phyloP scores from a whole-genome alignment of 495 filamentous ascomycete species.

The Daldinia concentrica region DNA sequence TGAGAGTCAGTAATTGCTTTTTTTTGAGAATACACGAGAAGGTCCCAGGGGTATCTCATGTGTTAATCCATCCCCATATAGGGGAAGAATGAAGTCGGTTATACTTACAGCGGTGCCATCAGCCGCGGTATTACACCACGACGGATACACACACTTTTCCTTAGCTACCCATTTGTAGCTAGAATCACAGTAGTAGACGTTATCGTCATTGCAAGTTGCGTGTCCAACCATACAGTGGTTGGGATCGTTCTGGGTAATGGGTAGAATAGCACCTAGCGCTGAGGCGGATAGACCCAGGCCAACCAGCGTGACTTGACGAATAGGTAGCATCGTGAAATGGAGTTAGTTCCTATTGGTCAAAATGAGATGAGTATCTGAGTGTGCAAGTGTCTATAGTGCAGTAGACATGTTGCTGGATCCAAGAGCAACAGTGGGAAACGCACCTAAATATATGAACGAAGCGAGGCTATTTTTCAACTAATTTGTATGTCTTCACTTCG shows the following conservation, averaged over 20 bases:
- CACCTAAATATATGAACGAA: constrained; percentile 13
- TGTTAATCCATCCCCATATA: too few relatives aligned
- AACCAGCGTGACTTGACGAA: background rate
- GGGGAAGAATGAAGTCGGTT: background rate
- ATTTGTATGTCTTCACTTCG: background rate
- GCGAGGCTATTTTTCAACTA: background rate
- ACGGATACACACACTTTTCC: background rate
- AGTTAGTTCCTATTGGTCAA: background rate
- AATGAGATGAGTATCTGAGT: background rate
- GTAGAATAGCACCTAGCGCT: background rate
- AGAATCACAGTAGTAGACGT: background rate
- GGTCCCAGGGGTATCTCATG: background rate
- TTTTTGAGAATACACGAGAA: background rate
- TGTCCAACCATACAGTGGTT: background rate
- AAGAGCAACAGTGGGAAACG: background rate
- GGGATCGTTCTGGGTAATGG: background rate
- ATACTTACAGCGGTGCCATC: background rate
- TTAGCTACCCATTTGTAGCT: background rate
- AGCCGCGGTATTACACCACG: background rate
- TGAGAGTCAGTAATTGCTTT: background rate
- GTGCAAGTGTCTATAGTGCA: background rate
- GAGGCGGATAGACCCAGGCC: constrained; percentile 1
- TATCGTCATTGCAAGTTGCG: constrained; percentile 4
- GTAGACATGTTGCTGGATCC: background rate
- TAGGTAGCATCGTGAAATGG: constrained; percentile 6